These are phyloP conservation scores for Eucommia ulmoides DNA, from an alignment of 257 asterid genomes.

Conservation along the genomic window DNA sequence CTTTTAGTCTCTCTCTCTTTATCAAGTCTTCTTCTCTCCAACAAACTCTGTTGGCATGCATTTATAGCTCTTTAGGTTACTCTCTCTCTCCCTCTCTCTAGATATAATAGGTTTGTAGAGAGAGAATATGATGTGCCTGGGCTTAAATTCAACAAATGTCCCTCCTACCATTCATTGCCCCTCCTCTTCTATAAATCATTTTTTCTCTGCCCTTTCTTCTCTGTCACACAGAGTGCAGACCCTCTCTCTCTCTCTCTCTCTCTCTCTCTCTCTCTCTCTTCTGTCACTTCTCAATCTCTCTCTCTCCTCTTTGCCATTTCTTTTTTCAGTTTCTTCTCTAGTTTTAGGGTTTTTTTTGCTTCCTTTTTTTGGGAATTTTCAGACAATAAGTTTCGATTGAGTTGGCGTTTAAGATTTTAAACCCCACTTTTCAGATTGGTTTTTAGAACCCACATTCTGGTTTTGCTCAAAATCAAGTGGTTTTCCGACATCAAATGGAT, in stretches of 20 bases:
- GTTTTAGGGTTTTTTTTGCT: background rate
- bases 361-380: background rate
- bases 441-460: no score
- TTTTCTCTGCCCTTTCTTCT: slow-evolving; percentile 10
- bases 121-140: slow-evolving; percentile 56
- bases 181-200: slow-evolving; percentile 45
- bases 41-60: no score
- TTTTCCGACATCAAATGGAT: slow-evolving; percentile 31
- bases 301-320: background rate
- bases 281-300: background rate
- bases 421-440: no score
- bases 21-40: no score
- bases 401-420: no score
- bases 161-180: slow-evolving; percentile 39
- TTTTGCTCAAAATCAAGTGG: no score
- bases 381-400: background rate
- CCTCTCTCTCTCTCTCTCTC: background rate
- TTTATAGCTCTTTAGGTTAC: no score
- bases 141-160: no score
- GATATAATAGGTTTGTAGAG: slow-evolving; percentile 56
- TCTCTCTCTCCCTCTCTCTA: slow-evolving; percentile 37
- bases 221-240: background rate
- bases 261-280: background rate
- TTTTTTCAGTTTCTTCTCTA: background rate
- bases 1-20: no score